phyloP scores from a whole-genome alignment of 1,284 basidiomycete genomes.

The Ceratorhiza oryzae-sativae region DNA sequence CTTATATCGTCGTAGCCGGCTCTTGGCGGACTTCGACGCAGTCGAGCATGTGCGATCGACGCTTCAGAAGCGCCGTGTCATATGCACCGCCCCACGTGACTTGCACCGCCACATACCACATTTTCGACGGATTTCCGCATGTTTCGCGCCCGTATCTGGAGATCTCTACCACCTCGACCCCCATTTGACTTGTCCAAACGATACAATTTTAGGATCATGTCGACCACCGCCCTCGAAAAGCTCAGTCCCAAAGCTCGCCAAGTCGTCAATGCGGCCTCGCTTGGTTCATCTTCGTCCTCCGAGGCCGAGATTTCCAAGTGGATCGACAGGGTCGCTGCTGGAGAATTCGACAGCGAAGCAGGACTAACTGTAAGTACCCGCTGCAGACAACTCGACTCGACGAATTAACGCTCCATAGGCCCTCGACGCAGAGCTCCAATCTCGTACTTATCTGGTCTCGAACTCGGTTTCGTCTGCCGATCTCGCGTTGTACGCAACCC shows the following conservation, averaged over 20 bases:
- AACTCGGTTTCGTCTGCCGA: conserved; percentile 55
- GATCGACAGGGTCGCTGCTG: conserved; percentile 27
- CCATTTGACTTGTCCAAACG: conserved; percentile 4
- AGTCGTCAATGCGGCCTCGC: conserved; percentile 19
- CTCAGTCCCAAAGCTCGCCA: conserved; percentile 28
- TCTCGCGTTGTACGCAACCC: conserved; percentile 55
- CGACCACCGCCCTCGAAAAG: conserved; percentile 29
- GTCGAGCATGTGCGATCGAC: conserved; percentile 4
- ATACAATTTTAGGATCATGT: conserved; percentile 22
- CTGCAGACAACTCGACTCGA: background rate
- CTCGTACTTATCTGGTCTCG: conserved; percentile 56
- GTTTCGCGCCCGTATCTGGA: conserved; percentile 37
- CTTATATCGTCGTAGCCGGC: conserved; percentile 10
- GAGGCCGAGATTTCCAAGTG: conserved; percentile 37
- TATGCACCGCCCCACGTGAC: conserved; percentile 9
- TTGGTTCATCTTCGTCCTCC: conserved; percentile 30
- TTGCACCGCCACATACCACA: background rate
- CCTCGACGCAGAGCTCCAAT: conserved; percentile 54
- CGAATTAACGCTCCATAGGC: conserved; percentile 45
- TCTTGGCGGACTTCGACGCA: conserved; percentile 28
- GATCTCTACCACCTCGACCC: conserved; percentile 7
- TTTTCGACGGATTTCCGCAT: conserved; percentile 24
- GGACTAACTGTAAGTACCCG: conserved; percentile 19
- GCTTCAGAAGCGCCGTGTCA: conserved; percentile 12
- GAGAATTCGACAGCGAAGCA: conserved; percentile 35